Percentiles rank a stretch among this genome's conserved stretches.
phyloP scores from a whole-genome alignment of 345 rosid species.

The Syzygium oleosum region DNA sequence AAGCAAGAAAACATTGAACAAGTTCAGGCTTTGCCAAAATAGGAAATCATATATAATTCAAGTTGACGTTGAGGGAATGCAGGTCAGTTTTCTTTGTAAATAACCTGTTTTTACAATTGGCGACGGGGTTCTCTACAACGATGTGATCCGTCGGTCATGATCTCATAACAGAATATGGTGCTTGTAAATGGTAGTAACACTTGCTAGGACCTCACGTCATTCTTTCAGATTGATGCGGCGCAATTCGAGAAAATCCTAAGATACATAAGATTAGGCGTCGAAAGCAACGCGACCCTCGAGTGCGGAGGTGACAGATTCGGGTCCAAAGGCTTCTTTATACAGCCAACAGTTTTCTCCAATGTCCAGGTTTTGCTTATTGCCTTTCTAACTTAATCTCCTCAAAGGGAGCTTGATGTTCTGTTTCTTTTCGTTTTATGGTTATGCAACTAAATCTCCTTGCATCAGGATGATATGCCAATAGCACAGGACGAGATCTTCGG shows the following conservation, averaged over 20 bases:
- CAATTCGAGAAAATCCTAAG: slow-evolving; percentile 70
- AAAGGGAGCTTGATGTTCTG: neutral
- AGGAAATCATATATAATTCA: neutral
- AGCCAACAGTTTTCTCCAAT: slow-evolving; percentile 95
- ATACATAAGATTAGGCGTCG: slow-evolving; percentile 60
- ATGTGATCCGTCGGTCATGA: neutral
- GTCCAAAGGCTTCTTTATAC: slow-evolving; percentile 64
- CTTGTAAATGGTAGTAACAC: neutral
- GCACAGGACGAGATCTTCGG: slow-evolving; percentile 94
- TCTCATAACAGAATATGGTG: neutral
- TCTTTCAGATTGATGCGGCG: slow-evolving; percentile 46
- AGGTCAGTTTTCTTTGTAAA: neutral
- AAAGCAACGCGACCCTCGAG: slow-evolving; percentile 75
- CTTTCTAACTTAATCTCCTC: neutral
- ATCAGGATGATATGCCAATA: slow-evolving; percentile 77
- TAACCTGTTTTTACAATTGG: neutral
- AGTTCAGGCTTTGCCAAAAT: neutral
- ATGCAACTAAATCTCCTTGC: neutral
- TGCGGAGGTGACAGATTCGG: slow-evolving; percentile 85
- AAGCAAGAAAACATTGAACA: neutral
- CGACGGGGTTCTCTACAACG: neutral
- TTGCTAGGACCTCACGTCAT: neutral
- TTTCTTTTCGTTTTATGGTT: neutral
- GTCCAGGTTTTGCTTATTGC: slow-evolving; percentile 36
- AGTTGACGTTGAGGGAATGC: neutral